Evolutionary conservation across 2,329 filamentous ascomycete genomes (phyloP).

Genomic region (Zymoseptoria crescenta): DNA sequence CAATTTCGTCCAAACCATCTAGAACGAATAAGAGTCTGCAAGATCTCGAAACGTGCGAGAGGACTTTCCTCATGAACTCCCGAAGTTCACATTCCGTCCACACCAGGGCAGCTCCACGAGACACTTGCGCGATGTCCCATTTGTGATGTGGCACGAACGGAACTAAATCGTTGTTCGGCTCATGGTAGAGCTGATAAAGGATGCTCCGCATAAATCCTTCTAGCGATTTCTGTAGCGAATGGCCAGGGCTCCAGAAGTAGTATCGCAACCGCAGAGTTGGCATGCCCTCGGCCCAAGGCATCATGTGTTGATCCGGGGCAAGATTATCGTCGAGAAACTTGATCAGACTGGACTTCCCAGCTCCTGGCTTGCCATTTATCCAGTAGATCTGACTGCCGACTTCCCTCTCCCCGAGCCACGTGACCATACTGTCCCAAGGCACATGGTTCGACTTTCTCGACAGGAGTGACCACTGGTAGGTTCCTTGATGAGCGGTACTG

Average conservation of each 20-base stretch:
- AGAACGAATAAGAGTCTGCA: not conserved
- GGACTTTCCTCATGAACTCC: not conserved
- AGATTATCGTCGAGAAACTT: slow-evolving; percentile 1
- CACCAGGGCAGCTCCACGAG: not conserved
- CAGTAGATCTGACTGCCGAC: not conserved
- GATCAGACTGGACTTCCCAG: slow-evolving; percentile 2
- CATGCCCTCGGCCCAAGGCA: not conserved
- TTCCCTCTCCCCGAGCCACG: not conserved
- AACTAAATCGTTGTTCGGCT: not conserved
- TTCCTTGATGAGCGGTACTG: not conserved
- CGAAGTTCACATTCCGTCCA: slow-evolving; percentile 3
- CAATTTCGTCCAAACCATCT: slow-evolving; percentile 3
- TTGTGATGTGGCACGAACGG: not conserved
- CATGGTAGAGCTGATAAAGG: not conserved
- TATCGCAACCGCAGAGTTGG: not conserved
- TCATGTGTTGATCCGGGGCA: not conserved
- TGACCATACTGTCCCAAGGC: slow-evolving; percentile 1
- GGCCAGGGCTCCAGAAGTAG: slow-evolving; percentile 3
- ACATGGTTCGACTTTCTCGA: not conserved
- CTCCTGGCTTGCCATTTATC: slow-evolving; percentile 3
- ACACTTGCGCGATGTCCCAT: not conserved
- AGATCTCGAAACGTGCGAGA: not conserved
- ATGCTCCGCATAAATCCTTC: slow-evolving; percentile 1
- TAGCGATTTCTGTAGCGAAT: not conserved
- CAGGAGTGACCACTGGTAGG: slow-evolving; percentile 2